Evolutionary conservation across 108 stramenopile species (phyloP).

Genomic region (Nitzschia putrida): DNA sequence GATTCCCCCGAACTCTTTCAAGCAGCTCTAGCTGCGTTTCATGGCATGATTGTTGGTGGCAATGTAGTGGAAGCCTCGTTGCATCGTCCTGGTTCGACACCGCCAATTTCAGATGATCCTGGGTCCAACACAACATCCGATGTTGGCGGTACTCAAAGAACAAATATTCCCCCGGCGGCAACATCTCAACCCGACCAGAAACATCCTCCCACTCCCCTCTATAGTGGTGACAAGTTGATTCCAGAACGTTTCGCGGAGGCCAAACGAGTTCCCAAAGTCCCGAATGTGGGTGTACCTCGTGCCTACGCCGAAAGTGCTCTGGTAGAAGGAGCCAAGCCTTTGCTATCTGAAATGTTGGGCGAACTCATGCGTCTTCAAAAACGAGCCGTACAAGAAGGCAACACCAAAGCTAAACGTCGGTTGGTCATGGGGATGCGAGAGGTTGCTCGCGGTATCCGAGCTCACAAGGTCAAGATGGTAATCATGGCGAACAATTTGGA

Average conservation of each 20-base stretch:
- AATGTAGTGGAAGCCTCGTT: conserved; percentile 37
- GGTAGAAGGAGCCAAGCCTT: conserved; percentile 60
- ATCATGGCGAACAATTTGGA: conserved; percentile 93
- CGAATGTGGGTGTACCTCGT: conserved; percentile 59
- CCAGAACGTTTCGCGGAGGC: conserved; percentile 75
- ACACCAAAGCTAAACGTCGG: conserved; percentile 73
- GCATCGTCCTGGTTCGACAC: not conserved
- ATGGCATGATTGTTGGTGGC: conserved; percentile 74
- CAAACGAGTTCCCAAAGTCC: conserved; percentile 83
- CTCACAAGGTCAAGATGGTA: conserved; percentile 86
- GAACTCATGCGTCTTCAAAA: conserved; percentile 86
- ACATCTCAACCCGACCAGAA: not conserved
- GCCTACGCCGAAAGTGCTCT: conserved; percentile 56
- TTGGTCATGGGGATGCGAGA: conserved; percentile 92
- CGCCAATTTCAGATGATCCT: not conserved
- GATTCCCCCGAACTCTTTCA: conserved; percentile 11
- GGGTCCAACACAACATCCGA: not conserved
- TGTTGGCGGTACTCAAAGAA: not conserved
- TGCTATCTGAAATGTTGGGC: conserved; percentile 77
- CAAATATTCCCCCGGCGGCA: not conserved
- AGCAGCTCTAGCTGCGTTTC: conserved; percentile 46
- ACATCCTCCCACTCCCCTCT: conserved; percentile 41
- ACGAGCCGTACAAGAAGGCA: conserved; percentile 70
- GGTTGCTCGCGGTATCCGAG: conserved; percentile 84
- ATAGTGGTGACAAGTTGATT: conserved; percentile 79